Conservation (phyloP, 2,329 filamentous ascomycete genomes). For the Pyrenophora teres region DNA sequence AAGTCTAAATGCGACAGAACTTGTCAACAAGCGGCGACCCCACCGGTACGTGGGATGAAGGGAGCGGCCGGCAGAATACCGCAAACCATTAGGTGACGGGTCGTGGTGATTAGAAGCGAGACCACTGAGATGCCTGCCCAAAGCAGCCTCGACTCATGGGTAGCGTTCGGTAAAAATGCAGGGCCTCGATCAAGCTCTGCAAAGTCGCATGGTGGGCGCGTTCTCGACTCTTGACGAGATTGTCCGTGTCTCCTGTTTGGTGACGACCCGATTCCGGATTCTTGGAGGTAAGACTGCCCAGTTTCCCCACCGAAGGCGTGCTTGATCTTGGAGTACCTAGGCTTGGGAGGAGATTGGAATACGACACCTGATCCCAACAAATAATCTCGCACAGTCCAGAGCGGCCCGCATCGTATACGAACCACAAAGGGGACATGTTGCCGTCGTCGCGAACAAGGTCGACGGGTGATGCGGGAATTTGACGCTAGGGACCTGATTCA, state of each 20-base stretch:
- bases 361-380: constrained; percentile 4
- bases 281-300: no score
- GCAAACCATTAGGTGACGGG: not conserved
- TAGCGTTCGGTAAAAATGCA: not conserved
- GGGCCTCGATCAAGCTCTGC: not conserved
- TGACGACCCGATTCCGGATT: no score
- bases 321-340: no score
- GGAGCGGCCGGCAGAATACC: not conserved
- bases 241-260: no score
- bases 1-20: not conserved
- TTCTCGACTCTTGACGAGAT: no score
- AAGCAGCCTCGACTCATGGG: not conserved
- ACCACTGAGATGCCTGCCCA: not conserved
- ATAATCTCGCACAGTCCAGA: constrained; percentile 14
- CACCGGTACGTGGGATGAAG: not conserved
- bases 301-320: no score
- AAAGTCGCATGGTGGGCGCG: not conserved
- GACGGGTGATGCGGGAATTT: not conserved
- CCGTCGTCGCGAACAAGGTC: constrained; percentile 8
- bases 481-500: not conserved
- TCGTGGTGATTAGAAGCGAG: not conserved
- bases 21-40: not conserved
- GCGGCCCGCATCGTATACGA: constrained; percentile 14
- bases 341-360: not conserved
- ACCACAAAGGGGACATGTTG: constrained; percentile 7